These are phyloP conservation scores for Cladophialophora bantiana DNA, from an alignment of 2,329 filamentous ascomycete genomes.

Conservation along the genomic window DNA sequence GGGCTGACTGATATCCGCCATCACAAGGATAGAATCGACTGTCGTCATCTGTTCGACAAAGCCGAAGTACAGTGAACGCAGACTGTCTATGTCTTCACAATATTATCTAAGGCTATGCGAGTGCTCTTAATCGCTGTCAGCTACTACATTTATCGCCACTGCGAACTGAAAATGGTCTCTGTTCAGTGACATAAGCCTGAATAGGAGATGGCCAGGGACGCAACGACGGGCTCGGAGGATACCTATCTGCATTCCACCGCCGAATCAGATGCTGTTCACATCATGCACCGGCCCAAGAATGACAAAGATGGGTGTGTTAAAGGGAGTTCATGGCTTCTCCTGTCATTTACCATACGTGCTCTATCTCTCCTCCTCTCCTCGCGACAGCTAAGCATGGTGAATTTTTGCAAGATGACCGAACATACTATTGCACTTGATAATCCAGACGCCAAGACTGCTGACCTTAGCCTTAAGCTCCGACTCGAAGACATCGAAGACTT, in stretches of 20 bases:
- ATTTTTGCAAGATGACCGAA: constrained; percentile 7
- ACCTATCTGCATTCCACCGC: background rate
- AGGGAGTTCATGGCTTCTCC: background rate
- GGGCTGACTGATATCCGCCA: background rate
- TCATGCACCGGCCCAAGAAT: background rate
- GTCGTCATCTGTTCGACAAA: background rate
- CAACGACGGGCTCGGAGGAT: background rate
- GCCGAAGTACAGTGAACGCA: background rate
- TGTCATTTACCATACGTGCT: background rate
- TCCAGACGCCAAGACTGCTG: constrained; percentile 29
- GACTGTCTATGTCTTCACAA: background rate
- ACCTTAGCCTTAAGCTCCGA: constrained; percentile 37
- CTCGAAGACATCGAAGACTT: constrained; percentile 36
- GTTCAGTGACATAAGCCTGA: background rate
- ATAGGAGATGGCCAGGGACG: background rate
- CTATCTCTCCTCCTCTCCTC: background rate
- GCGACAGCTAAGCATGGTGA: background rate
- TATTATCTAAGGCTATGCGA: background rate
- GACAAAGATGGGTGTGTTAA: background rate
- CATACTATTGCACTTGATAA: background rate
- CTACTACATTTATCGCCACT: background rate
- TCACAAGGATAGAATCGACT: background rate
- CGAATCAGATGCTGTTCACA: background rate
- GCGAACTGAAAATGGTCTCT: background rate
- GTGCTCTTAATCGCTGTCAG: background rate